phyloP scores from a whole-genome alignment of 345 rosid species.

The Citrus inodora region DNA sequence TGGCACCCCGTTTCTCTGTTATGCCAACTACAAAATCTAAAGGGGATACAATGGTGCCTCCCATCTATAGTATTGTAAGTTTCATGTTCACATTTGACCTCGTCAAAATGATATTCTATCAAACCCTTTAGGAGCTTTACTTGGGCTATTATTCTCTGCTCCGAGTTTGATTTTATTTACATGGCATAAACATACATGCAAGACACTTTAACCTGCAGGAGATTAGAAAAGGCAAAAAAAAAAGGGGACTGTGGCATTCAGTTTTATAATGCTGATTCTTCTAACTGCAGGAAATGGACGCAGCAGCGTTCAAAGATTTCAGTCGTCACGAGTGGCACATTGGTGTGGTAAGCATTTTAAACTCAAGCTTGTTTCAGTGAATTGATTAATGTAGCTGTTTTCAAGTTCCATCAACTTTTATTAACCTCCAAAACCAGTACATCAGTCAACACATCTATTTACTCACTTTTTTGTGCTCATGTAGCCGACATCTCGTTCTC shows the following conservation, averaged over 20 bases:
- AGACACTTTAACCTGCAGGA: neutral
- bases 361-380: neutral
- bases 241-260: neutral
- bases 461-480: constrained; percentile 3
- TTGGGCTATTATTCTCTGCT: neutral
- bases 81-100: neutral
- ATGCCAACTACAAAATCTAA: constrained; percentile 71
- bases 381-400: neutral
- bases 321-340: constrained; percentile 77
- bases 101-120: neutral
- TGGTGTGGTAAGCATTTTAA: constrained; percentile 62
- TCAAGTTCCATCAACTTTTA: neutral
- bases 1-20: constrained; percentile 76
- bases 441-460: constrained; percentile 3
- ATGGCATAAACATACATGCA: neutral
- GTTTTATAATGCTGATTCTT: constrained; percentile 2
- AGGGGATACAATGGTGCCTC: constrained; percentile 50
- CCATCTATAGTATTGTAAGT: constrained; percentile 78
- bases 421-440: neutral
- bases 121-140: neutral
- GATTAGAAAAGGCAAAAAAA: neutral
- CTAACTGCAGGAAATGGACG: constrained; percentile 80
- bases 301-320: constrained; percentile 65
- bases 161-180: neutral
- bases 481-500: constrained; percentile 57